Base-by-base conservation (phyloP, 768 basidiomycete genomes). In the Boletus sp. region DNA sequence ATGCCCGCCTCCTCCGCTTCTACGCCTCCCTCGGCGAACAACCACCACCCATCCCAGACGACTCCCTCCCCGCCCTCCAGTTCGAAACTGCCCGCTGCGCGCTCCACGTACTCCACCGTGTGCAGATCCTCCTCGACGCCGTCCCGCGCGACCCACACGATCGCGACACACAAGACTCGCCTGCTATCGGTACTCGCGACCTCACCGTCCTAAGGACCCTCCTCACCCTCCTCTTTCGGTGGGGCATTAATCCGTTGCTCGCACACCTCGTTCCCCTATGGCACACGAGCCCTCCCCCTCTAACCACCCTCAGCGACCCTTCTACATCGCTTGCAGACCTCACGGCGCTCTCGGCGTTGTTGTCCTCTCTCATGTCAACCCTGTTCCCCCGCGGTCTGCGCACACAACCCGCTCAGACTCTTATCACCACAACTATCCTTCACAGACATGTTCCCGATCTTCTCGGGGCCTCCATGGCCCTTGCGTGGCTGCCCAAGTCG, bases 401-500 rank as follows among this genome's bases (percentile, higher is more conserved):
- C n/a, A 74, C 76, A 10, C 73, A 69, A 23, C 66, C 81, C 30
- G 71, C 83, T 8, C 80, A 83, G 61, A 88, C 85, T 1, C 67
- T 81, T 35, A 82, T 93, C 53, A 73, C 77, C 13, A 79, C 86
- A 2, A 78, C 79, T 2, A 72, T 84, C 7, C 67, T 91, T 10
- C 67, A 85, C 42, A 77, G 77, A 46, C 83, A 91, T 63, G 62
- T 80, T 3, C 65, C 76, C 5, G 84, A 87, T 56, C 61, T 91
- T 13, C 71, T 92, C 9, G 76, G 72, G 41, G 81, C 85, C 9
- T 76, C 82, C 30, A 75, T 91, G 7, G 69, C 80, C 9, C 70
- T 93, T 8, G 90, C 87, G 2, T 93, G 90, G 90, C 74, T 89
- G 8, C 87, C 86, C 5, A 83, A 79, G 61, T 71, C 76, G 0